These are phyloP conservation scores for Populus hybrid DNA, from an alignment of 441 rosid genomes.

Conservation along the genomic window DNA sequence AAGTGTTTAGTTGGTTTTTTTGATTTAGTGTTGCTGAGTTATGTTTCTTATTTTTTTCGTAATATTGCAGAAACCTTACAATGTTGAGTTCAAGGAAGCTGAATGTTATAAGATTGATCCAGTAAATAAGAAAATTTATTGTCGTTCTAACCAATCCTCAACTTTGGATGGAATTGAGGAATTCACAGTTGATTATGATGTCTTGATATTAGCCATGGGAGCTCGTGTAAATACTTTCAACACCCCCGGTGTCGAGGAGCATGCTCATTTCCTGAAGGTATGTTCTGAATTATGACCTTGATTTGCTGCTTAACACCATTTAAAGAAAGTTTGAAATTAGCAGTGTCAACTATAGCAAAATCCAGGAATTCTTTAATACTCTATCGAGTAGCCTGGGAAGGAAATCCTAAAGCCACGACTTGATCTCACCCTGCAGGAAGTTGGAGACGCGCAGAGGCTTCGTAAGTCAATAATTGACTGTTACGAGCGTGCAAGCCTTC, in stretches of 20 bases:
- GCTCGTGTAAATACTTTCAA: conserved; percentile 90
- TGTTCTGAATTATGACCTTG: not conserved
- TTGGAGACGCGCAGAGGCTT: conserved; percentile 83
- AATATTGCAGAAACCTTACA: conserved; percentile 51
- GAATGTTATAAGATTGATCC: conserved; percentile 84
- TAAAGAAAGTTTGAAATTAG: not conserved
- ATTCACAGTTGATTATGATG: conserved; percentile 71
- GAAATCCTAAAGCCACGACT: not conserved
- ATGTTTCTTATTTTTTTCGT: not conserved
- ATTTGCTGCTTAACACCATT: not conserved
- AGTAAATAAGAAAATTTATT: conserved; percentile 58
- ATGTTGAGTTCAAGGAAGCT: conserved; percentile 66
- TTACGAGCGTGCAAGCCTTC: conserved; percentile 80
- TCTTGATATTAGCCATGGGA: conserved; percentile 81
- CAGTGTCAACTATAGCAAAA: not conserved
- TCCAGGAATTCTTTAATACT: not conserved
- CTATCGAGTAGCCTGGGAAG: not conserved
- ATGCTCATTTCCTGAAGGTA: conserved; percentile 89
- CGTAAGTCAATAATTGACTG: conserved; percentile 67
- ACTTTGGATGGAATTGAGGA: conserved; percentile 48
- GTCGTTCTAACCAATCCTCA: conserved; percentile 47
- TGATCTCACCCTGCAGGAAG: conserved; percentile 47
- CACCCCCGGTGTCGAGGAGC: conserved; percentile 85
- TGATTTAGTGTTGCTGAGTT: not conserved
- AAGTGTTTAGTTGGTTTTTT: not conserved